A percentile compares a stretch with the other conserved stretches of the same genome.
Evolutionary conservation across 495 filamentous ascomycete species (phyloP).

Genomic region (Podospora australis): DNA sequence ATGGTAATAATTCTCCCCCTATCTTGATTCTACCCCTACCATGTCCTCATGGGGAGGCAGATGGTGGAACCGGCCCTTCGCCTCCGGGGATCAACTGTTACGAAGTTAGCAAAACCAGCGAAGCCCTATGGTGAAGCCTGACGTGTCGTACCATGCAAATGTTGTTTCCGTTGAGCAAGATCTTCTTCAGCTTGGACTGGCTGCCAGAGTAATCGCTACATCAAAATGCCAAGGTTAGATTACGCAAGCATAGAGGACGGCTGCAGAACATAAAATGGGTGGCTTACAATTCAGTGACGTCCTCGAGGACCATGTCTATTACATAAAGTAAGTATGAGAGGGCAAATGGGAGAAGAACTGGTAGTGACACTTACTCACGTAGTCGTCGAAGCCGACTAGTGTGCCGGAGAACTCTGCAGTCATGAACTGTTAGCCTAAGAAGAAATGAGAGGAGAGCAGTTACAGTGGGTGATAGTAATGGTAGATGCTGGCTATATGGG

Average conservation of each 20-base stretch:
- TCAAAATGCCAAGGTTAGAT: neutral
- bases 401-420: conserved; percentile 83
- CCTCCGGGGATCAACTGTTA: conserved; percentile 78
- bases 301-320: conserved; percentile 83
- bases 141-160: conserved; percentile 80
- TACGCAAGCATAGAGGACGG: neutral
- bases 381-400: conserved; percentile 93
- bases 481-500: too few relatives aligned
- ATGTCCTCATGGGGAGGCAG: conserved; percentile 15
- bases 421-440: conserved; percentile 13
- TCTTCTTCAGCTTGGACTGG: conserved; percentile 83
- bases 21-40: too few relatives aligned
- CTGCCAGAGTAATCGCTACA: conserved; percentile 79
- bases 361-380: conserved; percentile 76
- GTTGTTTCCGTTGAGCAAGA: conserved; percentile 96
- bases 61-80: conserved; percentile 57
- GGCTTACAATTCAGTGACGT: conserved; percentile 93
- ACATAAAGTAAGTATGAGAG: neutral
- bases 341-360: neutral
- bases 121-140: neutral
- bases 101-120: neutral
- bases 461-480: too few relatives aligned
- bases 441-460: conserved; percentile 1
- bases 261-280: neutral
- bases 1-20: too few relatives aligned